Conservation (phyloP, 208 protist species). For the Polymyxa betae region DNA sequence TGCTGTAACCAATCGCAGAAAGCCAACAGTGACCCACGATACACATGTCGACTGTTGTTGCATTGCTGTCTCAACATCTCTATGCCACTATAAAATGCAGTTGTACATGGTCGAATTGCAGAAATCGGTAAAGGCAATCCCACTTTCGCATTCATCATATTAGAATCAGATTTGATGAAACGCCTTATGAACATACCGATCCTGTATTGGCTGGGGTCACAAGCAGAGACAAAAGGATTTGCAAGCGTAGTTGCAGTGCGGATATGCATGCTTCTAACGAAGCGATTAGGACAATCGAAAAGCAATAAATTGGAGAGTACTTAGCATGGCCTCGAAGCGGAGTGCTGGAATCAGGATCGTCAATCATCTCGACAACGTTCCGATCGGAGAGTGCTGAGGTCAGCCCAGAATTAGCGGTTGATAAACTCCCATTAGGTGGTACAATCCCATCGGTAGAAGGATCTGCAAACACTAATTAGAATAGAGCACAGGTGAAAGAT, state of each 20-base stretch:
- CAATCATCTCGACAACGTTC: background rate
- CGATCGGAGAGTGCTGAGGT: background rate
- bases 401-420: background rate
- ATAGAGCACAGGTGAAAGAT: background rate
- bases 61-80: background rate
- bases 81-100: background rate
- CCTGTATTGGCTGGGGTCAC: constrained; percentile 4
- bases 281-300: background rate
- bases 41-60: background rate
- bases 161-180: background rate
- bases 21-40: background rate
- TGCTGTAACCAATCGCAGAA: constrained; percentile 15
- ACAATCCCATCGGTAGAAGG: background rate
- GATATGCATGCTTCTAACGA: background rate
- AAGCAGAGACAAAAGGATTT: background rate
- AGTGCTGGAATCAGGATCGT: background rate
- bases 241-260: background rate
- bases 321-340: background rate
- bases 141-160: background rate
- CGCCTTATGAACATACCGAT: background rate
- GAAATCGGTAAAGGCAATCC: background rate
- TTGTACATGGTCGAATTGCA: background rate
- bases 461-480: background rate
- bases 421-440: background rate
- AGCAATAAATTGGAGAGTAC: background rate